Base-by-base conservation (phyloP, 768 basidiomycete species). In the Lyophyllum shimeji region DNA sequence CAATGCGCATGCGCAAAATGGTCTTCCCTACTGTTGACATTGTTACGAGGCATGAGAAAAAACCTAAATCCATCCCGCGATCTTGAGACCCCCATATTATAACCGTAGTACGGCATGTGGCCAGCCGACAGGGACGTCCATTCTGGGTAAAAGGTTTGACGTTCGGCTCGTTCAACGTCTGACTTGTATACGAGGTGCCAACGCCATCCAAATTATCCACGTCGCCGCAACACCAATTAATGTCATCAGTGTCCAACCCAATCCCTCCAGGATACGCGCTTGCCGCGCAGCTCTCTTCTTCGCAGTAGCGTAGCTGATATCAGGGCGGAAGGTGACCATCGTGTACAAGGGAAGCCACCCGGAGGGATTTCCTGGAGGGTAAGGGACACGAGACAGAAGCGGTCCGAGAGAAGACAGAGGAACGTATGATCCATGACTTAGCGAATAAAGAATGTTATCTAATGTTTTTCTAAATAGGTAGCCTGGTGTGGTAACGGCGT, bases 281-380 rank as follows among this genome's bases (percentile, higher is more conserved):
- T 99, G 96, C 67, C 78, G 74, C 57, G 71, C 76, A 54, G 88
- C 88, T 70, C 85, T 86, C 67, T 76, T 79, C 68, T 83, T 82
- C 20, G 88, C 95, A 48, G 84, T 85, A 53, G 86, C 85, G 68
- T 99, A 99, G 69, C 87, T 88, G 64, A 99, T 84, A 72, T 98
- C 96, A 49, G 94, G 93, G 40, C 96, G 83, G 76, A 99, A 99
- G 43, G 96, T 98, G 61, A 97, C 89, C 95, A 98, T 97, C 31
- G 93, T 93, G 72, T 99, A 99, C 48, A 96, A 79, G 55, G 93
- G 90, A 50, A 95, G 81, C 95, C 95, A 98, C 34, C 92, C 94
- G 60, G 69, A 68, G 43, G 87, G 87, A 57, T 77, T 71, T 57
- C 69, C 68, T 56, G 85, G 69, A 33, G 85, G 82, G 70, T 88